Evolutionary conservation across 129 eudicot genomes (phyloP), one percentile per base, ranked within the genome.

Genomic region (Arctium minus): DNA sequence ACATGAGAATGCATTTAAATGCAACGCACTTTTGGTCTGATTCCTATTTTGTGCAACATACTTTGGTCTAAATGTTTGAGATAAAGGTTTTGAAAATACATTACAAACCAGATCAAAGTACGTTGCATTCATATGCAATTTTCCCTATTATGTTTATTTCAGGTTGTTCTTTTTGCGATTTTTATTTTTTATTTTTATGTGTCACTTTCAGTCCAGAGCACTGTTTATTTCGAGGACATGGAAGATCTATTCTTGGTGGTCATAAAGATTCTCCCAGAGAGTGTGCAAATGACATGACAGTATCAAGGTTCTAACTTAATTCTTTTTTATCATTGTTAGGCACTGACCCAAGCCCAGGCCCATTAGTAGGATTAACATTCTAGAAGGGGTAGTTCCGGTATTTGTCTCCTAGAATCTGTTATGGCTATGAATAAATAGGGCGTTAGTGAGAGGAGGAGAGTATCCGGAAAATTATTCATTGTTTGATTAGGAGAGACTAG

Each of bases 171-270:
- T 48, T 36, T 32, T 62, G 18, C 8, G 2, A 44, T 31, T 70
- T 44, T 73, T 40, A 38, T 70, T 44, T 73, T 40, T 67, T 76
- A 30, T 2, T 77, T 44, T 9, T 27, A 42, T 81, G 62, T 73
- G 37, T 78, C 46, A 78, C 70, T 87, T 86, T 75, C 88, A 91
- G 97, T 91, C 98, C 98, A 39, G 97, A 92, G 85, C 95, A 88
- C 77, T 89, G 89, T 81, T 78, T 80, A 80, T 89, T 88, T 69
- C 91, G 91, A 78, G 95, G 90, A 80, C 93, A 77, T 37, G 92
- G 94, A 71, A 85, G 97, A 86, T 93, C 98, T 22, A 88, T 88
- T 86, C 97, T 93, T 86, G 94, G 94, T 72, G 91, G 90, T 75
- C 89, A 86, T 46, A 81, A 84, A 83, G 86, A 89, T 86, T 87